phyloP scores from a whole-genome alignment of 371 early-diverging fungal species.

The Actinomortierella wolfii region DNA sequence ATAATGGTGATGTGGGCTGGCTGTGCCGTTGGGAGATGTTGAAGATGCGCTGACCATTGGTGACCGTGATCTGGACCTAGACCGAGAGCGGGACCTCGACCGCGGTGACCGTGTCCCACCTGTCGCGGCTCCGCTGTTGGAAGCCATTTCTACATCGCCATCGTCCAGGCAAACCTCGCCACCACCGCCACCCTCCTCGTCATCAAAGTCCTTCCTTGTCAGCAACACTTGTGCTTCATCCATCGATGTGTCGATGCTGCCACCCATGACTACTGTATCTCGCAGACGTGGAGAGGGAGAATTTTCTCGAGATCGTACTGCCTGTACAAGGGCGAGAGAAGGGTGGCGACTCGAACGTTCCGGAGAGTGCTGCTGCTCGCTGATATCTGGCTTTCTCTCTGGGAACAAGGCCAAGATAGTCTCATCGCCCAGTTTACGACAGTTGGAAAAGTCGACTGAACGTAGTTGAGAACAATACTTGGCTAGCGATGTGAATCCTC shows the following conservation, averaged over 20 bases:
- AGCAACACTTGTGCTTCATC: slow-evolving; percentile 20
- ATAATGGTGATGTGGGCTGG: slow-evolving; percentile 1
- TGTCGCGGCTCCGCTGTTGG: too few species aligned
- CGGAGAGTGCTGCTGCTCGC: not conserved
- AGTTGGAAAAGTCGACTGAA: slow-evolving; percentile 74
- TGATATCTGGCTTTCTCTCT: slow-evolving; percentile 22
- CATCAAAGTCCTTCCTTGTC: not conserved
- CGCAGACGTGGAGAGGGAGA: slow-evolving; percentile 5
- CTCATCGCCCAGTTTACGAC: slow-evolving; percentile 76
- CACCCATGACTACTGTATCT: slow-evolving; percentile 9
- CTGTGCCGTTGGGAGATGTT: not conserved
- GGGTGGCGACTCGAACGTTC: not conserved
- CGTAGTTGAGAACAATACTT: slow-evolving; percentile 46
- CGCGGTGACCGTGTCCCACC: too few species aligned
- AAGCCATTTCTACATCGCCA: not conserved
- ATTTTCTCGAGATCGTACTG: slow-evolving; percentile 7
- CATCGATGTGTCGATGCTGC: slow-evolving; percentile 19
- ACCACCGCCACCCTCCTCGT: not conserved
- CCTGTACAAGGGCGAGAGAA: not conserved
- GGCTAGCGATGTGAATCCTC: slow-evolving; percentile 56
- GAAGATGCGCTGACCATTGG: not conserved
- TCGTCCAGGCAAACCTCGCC: not conserved
- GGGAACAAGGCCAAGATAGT: slow-evolving; percentile 58
- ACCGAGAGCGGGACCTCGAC: too few species aligned
- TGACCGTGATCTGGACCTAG: not conserved